Evolutionary conservation across 805 yeast species (phyloP), one percentile per base, ranked within the genome.

Genomic region (Yueomyces sp.): DNA sequence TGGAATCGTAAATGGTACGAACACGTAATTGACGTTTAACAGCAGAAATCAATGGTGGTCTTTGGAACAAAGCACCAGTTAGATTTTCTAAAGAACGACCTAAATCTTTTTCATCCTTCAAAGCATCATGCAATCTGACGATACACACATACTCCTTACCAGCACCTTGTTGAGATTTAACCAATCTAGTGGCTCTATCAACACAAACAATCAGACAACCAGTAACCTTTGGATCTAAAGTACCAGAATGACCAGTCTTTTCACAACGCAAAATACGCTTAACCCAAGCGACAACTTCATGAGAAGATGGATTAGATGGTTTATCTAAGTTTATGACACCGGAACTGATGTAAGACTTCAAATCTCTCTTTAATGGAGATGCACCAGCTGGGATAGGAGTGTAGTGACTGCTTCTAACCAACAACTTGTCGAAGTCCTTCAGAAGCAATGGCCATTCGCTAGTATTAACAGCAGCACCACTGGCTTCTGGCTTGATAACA

Each of bases 281-380:
- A 60, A 92, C 79, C 98, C 98, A 92, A 28, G 98, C 98, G 57
- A 92, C 98, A 62, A 92, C 98, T 72, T 92, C 98, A 69, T 92
- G 98, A 44, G 96, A 86, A 39, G 96, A 85, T 54, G 98, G 98
- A 67, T 92, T 92, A 29, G 96, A 85, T 54, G 98, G 98, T 64
- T 92, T 92, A 70, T 92, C 98, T 56, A 92, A 74, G 71, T 92
- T 92, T 63, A 92, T 90, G 42, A 92, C 95, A 74, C 98, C 98
- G 5, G 95, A 81, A 41, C 92, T 77, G 56, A 92, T 73, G 65
- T 92, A 92, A 33, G 85, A 74, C 66, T 85, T 85, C 55, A 92
- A 70, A 66, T 87, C 96, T 73, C 98, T 81, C 68, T 86, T 87
- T 63, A 85, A 74, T 48, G 98, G 98, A 43, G 95, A 78, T 62